A percentile compares a stretch with the other conserved stretches of the same genome.
phyloP scores from a whole-genome alignment of 257 asterid genomes.

The Cinchona pubescens region DNA sequence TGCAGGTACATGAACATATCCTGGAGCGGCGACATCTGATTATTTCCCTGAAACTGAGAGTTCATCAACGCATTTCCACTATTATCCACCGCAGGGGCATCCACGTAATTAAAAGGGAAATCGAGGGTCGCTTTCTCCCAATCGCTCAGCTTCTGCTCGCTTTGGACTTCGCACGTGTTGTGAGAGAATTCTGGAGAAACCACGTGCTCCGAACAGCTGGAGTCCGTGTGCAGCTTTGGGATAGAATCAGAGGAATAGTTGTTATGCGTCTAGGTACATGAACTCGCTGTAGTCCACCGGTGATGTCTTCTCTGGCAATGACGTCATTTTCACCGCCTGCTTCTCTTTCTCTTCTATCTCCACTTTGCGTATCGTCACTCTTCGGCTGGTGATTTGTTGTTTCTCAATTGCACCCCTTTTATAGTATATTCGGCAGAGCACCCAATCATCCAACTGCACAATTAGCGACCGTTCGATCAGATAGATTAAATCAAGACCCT shows the following conservation, averaged over 20 bases:
- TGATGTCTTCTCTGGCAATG: conserved; percentile 31
- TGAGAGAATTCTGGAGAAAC: conserved; percentile 56
- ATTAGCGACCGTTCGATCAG: conserved; percentile 7
- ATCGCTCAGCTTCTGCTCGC: conserved; percentile 53
- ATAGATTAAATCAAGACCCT: neutral
- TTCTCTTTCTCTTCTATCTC: conserved; percentile 43
- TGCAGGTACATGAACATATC: conserved; percentile 56
- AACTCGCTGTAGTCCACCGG: conserved; percentile 49
- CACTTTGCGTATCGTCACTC: conserved; percentile 12
- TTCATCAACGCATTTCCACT: conserved; percentile 25
- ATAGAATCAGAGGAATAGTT: conserved; percentile 77
- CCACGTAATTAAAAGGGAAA: conserved; percentile 53
- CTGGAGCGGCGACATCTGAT: conserved; percentile 55
- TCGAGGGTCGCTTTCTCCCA: conserved; percentile 56
- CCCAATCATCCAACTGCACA: conserved; percentile 90
- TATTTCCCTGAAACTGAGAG: conserved; percentile 39
- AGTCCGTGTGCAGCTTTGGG: conserved; percentile 70
- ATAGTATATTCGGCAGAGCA: conserved; percentile 89
- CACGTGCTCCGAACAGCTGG: conserved; percentile 82
- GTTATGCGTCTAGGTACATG: conserved; percentile 52
- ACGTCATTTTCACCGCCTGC: conserved; percentile 45
- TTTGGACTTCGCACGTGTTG: conserved; percentile 62
- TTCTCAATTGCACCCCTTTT: conserved; percentile 67
- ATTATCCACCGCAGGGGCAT: conserved; percentile 30
- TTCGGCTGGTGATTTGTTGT: conserved; percentile 19